A percentile compares a stretch with the other conserved stretches of the same genome.
Evolutionary conservation across 1,284 basidiomycete species (phyloP).

Genomic region (Pseudozyma sp.): DNA sequence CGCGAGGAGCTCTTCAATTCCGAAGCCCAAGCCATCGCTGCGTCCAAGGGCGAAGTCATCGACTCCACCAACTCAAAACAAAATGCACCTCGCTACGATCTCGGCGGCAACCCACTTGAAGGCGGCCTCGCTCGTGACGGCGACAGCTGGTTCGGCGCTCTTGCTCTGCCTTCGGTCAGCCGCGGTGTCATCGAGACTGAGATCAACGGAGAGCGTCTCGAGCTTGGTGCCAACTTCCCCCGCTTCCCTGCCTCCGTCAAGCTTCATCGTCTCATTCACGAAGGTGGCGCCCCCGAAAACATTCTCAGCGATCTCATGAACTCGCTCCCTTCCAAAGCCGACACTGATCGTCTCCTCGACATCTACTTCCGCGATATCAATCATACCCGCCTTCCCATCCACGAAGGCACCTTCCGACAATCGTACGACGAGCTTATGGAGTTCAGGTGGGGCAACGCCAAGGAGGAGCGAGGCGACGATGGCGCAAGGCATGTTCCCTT

Average conservation of each 20-base stretch:
- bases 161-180: slow-evolving; percentile 63
- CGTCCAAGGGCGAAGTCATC: slow-evolving; percentile 48
- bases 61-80: slow-evolving; percentile 32
- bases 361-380: slow-evolving; percentile 75
- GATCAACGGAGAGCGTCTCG: slow-evolving; percentile 63
- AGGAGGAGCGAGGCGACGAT: slow-evolving; percentile 70
- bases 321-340: slow-evolving; percentile 52
- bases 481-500: slow-evolving; percentile 83
- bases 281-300: slow-evolving; percentile 62
- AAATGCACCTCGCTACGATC: slow-evolving; percentile 39
- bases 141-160: slow-evolving; percentile 63
- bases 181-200: slow-evolving; percentile 61
- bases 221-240: slow-evolving; percentile 62
- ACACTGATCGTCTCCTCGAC: slow-evolving; percentile 57
- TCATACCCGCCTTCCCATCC: slow-evolving; percentile 92
- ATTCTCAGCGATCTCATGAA: slow-evolving; percentile 60
- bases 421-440: slow-evolving; percentile 83
- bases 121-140: slow-evolving; percentile 62
- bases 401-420: slow-evolving; percentile 83
- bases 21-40: slow-evolving; percentile 49
- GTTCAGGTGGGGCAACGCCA: slow-evolving; percentile 59
- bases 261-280: slow-evolving; percentile 61
- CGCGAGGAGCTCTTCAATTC: slow-evolving; percentile 60
- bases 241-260: slow-evolving; percentile 62
- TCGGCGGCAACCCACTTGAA: slow-evolving; percentile 57